Evolutionary conservation across 164 flowering plant species (phyloP).

Genomic region (Pachysandra terminalis): DNA sequence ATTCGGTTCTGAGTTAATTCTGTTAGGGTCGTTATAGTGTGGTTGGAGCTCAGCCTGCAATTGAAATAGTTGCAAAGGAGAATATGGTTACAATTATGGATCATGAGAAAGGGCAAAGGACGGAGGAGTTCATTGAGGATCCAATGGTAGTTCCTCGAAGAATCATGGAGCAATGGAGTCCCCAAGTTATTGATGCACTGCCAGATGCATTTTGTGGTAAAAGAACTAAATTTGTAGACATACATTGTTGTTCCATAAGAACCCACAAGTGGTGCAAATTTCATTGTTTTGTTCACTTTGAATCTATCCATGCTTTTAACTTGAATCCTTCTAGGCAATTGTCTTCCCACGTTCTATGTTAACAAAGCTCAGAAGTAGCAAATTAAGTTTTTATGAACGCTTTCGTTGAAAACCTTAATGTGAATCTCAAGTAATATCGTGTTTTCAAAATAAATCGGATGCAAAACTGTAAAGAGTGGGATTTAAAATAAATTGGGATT

Average conservation of each 20-base stretch:
- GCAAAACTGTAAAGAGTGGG: too few relatives aligned
- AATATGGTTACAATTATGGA: slow-evolving; percentile 72
- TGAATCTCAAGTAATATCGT: too few relatives aligned
- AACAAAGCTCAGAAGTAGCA: too few relatives aligned
- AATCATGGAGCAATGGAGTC: slow-evolving; percentile 65
- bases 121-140: slow-evolving; percentile 69
- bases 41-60: slow-evolving; percentile 78
- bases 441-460: too few relatives aligned
- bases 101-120: slow-evolving; percentile 52
- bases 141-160: slow-evolving; percentile 64
- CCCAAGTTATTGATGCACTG: slow-evolving; percentile 67
- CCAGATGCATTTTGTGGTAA: slow-evolving; percentile 82
- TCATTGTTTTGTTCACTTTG: too few relatives aligned
- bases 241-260: neutral
- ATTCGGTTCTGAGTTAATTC: slow-evolving; percentile 10
- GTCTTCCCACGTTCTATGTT: too few relatives aligned
- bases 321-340: neutral
- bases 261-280: neutral
- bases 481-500: too few relatives aligned
- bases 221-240: neutral
- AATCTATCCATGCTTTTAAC: neutral
- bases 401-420: too few relatives aligned
- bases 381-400: too few relatives aligned
- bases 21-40: slow-evolving; percentile 83
- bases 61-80: slow-evolving; percentile 81